Evolutionary conservation across 306 rosid genomes (phyloP).

Genomic region (Dryas drummondii): DNA sequence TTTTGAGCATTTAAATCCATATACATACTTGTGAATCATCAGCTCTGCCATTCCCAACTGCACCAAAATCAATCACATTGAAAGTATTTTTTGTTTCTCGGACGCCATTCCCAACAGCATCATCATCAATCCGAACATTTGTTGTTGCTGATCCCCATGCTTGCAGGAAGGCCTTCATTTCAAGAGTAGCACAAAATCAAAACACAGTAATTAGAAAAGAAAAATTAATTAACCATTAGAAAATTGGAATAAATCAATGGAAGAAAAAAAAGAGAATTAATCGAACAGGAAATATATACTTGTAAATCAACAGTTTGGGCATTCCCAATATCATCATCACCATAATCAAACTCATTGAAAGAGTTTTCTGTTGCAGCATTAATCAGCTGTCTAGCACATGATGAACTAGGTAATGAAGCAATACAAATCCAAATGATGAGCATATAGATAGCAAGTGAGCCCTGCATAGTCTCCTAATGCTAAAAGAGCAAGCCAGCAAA

Average conservation of each 20-base stretch:
- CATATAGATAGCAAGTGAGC: not conserved
- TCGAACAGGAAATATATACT: not conserved
- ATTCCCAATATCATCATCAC: not conserved
- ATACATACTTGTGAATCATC: slow-evolving; percentile 47
- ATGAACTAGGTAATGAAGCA: not conserved
- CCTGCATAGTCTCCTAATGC: not conserved
- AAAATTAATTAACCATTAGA: not conserved
- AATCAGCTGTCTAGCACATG: too few species aligned
- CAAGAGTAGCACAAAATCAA: not conserved
- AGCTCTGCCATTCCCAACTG: slow-evolving; percentile 31
- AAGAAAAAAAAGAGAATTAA: too few species aligned
- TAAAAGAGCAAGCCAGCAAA: too few species aligned
- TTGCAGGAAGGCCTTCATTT: not conserved
- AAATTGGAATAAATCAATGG: not conserved
- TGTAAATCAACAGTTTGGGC: not conserved
- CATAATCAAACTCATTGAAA: not conserved
- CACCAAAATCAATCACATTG: slow-evolving; percentile 1
- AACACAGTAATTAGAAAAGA: not conserved
- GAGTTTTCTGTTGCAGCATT: too few species aligned
- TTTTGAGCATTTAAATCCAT: too few species aligned
- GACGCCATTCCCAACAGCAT: too few species aligned
- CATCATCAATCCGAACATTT: not conserved
- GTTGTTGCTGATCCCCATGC: not conserved
- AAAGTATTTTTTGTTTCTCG: not conserved
- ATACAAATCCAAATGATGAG: not conserved